Percentiles rank a stretch among this genome's conserved stretches.
Evolutionary conservation across 2,329 filamentous ascomycete species (phyloP).

Genomic region (Phaeosphaeriaceae sp.): DNA sequence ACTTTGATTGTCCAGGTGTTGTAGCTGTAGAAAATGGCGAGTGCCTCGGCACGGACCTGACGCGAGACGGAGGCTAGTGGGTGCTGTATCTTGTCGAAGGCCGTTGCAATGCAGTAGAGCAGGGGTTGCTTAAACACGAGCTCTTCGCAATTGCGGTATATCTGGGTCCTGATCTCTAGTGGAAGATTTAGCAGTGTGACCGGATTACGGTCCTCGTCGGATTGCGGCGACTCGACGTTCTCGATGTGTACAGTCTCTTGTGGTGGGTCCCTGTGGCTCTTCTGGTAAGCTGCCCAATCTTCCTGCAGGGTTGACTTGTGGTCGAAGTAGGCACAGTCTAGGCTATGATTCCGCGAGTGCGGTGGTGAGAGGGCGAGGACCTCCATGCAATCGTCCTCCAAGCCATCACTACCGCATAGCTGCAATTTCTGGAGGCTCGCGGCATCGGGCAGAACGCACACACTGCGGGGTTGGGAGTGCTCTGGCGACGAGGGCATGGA

Average conservation of each 20-base stretch:
- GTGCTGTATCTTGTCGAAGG: conserved; percentile 46
- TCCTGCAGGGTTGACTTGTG: conserved; percentile 21
- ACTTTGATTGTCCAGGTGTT: conserved; percentile 50
- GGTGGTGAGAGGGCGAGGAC: conserved; percentile 37
- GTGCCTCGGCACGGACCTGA: conserved; percentile 45
- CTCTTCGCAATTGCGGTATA: conserved; percentile 47
- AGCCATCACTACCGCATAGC: conserved; percentile 16
- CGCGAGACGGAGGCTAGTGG: conserved; percentile 45
- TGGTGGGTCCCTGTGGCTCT: conserved; percentile 12
- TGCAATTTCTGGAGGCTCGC: conserved; percentile 24
- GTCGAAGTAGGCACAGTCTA: conserved; percentile 20
- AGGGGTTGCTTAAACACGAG: conserved; percentile 45
- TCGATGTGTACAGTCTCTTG: conserved; percentile 18
- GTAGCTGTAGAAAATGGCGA: conserved; percentile 50
- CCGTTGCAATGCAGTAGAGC: conserved; percentile 51
- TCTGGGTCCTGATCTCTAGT: conserved; percentile 46
- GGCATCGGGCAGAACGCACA: conserved; percentile 29
- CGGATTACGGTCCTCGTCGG: conserved; percentile 13
- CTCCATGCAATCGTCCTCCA: conserved; percentile 36
- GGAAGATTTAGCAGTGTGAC: conserved; percentile 45
- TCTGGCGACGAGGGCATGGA: conserved; percentile 32
- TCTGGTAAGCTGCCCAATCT: conserved; percentile 29
- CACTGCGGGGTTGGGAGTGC: conserved; percentile 21
- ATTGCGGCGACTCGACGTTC: conserved; percentile 4
- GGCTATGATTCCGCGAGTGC: conserved; percentile 30